Percentiles rank a stretch among this genome's conserved stretches.
These are phyloP conservation scores for Mallotus japonicus DNA, from an alignment of 441 rosid species.

Conservation along the genomic window DNA sequence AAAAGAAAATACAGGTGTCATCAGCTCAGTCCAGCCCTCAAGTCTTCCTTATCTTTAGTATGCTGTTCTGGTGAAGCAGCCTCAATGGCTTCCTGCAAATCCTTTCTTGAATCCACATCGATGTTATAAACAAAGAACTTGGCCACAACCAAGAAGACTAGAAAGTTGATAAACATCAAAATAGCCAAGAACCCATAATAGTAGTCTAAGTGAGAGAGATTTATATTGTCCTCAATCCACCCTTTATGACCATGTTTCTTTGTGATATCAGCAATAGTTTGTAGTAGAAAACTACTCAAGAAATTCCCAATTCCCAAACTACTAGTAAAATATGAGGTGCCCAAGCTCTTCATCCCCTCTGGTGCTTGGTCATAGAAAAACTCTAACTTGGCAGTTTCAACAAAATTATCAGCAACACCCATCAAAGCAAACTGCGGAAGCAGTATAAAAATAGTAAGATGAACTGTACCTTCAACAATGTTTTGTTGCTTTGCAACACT, in stretches of 20 bases:
- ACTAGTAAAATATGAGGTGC: slow-evolving; percentile 55
- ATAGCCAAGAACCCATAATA: slow-evolving; percentile 63
- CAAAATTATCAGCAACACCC: slow-evolving; percentile 75
- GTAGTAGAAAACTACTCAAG: slow-evolving; percentile 65
- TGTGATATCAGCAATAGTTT: slow-evolving; percentile 53
- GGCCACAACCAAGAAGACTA: slow-evolving; percentile 54
- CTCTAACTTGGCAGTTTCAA: slow-evolving; percentile 72
- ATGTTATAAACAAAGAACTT: slow-evolving; percentile 68
- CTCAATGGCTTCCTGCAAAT: slow-evolving; percentile 27
- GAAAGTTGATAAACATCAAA: slow-evolving; percentile 53
- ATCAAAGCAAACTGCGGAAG: slow-evolving; percentile 73
- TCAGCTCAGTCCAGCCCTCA: neutral
- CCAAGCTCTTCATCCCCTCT: slow-evolving; percentile 83
- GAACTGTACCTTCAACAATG: slow-evolving; percentile 41
- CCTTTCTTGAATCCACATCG: slow-evolving; percentile 40
- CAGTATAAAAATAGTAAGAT: slow-evolving; percentile 54
- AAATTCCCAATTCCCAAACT: slow-evolving; percentile 65
- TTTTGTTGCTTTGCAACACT: slow-evolving; percentile 52
- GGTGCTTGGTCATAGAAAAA: slow-evolving; percentile 94
- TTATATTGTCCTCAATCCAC: slow-evolving; percentile 78
- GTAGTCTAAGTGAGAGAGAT: slow-evolving; percentile 69
- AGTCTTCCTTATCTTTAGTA: too few species aligned
- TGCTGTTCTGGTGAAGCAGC: neutral
- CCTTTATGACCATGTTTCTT: slow-evolving; percentile 44
- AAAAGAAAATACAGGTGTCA: neutral